Evolutionary conservation across 192 early-diverging fungal genomes (phyloP).

Genomic region (Gigaspora rosea): DNA sequence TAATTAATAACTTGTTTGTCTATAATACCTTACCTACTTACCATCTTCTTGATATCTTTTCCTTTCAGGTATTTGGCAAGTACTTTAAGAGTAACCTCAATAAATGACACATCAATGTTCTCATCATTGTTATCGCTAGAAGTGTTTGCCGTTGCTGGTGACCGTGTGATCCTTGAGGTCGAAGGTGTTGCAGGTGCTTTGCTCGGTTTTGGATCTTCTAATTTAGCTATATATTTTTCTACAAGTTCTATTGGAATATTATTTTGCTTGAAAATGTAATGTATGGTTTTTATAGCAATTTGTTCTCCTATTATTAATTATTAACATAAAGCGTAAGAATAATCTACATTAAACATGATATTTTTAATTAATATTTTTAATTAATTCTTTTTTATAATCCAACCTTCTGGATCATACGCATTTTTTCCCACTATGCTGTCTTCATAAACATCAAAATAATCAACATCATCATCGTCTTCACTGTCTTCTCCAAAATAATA

Average conservation of each 20-base stretch:
- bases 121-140: not conserved
- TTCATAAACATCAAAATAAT: slow-evolving; percentile 31
- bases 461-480: slow-evolving; percentile 21
- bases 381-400: not conserved
- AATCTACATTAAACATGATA: not conserved
- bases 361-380: not conserved
- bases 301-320: slow-evolving; percentile 5
- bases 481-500: slow-evolving; percentile 32
- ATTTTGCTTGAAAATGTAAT: not conserved
- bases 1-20: not conserved
- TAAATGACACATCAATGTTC: not conserved
- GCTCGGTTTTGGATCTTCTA: not conserved
- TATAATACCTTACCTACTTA: not conserved
- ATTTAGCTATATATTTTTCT: not conserved
- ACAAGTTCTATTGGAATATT: slow-evolving; percentile 3
- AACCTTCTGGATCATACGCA: slow-evolving; percentile 21
- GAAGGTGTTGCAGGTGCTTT: not conserved
- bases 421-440: slow-evolving; percentile 16
- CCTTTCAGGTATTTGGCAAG: slow-evolving; percentile 10
- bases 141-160: not conserved
- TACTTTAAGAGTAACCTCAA: not conserved
- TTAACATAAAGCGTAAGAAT: not conserved
- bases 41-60: not conserved
- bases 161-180: not conserved
- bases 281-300: not conserved